Evolutionary conservation across 768 basidiomycete genomes (phyloP).

Genomic region (Macrolepiota albuminosa): DNA sequence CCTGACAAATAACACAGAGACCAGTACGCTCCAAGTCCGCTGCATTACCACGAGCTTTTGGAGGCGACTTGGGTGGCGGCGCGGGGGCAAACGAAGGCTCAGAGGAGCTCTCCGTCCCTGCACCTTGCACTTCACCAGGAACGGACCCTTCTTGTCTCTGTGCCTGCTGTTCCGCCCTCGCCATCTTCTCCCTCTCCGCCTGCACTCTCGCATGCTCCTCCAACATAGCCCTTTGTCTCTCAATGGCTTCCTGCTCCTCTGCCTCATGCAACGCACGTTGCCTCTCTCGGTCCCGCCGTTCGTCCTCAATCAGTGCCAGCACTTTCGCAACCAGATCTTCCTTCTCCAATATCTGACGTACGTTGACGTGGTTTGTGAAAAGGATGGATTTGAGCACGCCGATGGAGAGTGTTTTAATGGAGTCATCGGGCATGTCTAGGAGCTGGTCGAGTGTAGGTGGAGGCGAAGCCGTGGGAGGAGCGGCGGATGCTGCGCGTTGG

Average conservation of each 20-base stretch:
- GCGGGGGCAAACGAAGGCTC: constrained; percentile 16
- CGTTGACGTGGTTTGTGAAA: constrained; percentile 77
- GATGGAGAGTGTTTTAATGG: constrained; percentile 61
- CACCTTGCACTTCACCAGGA: neutral
- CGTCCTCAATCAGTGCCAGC: constrained; percentile 55
- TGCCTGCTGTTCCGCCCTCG: constrained; percentile 14
- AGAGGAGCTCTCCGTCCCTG: constrained; percentile 4
- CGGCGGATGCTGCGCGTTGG: constrained; percentile 38
- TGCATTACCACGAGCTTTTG: constrained; percentile 34
- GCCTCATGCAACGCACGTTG: constrained; percentile 39
- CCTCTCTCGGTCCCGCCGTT: constrained; percentile 48
- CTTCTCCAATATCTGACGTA: constrained; percentile 82
- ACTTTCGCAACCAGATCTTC: constrained; percentile 76
- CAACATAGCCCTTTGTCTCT: constrained; percentile 23
- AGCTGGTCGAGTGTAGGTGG: constrained; percentile 67
- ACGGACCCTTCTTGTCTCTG: constrained; percentile 4
- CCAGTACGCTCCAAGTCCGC: constrained; percentile 61
- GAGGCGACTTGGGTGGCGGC: constrained; percentile 16
- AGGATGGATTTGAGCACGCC: constrained; percentile 73
- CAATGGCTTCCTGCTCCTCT: constrained; percentile 38
- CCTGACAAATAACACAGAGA: constrained; percentile 89
- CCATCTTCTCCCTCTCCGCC: constrained; percentile 25
- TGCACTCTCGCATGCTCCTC: constrained; percentile 21
- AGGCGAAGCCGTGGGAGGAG: constrained; percentile 29
- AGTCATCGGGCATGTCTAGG: constrained; percentile 52